Base-by-base conservation (phyloP, 2,329 filamentous ascomycete species). In the Aspergillus sp. region DNA sequence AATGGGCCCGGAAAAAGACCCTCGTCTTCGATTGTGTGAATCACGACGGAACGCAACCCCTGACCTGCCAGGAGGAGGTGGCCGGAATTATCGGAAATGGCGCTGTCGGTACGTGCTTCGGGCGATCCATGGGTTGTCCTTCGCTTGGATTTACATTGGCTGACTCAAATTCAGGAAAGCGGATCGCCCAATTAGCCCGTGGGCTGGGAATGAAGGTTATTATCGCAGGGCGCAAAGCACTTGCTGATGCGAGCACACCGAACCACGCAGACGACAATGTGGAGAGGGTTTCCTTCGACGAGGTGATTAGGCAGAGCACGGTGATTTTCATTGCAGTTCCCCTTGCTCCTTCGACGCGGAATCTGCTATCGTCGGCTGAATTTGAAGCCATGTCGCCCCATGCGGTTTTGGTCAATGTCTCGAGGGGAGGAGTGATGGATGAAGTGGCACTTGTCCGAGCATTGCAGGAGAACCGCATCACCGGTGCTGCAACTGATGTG, bases 401-500 rank as follows among this genome's bases (percentile, higher is more conserved):
- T 55, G 73, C 80, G 2, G 68, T 84, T 3, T 45, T 84, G 10
- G 72, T 84, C 59, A 84, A 85, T 60, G 78, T 83, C 41, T 76
- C 79, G 3, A 77, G 82, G 21, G 82, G 82, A 13, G 81, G 81
- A 1, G 79, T 84, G 15, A 78, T 84, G 15, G 79, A 85, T 55
- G 83, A 85, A 67, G 69, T 69, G 1, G 82, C 81, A 4, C 70
- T 85, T 12, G 74, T 80, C 15, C 69, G 71, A 17, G 81, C 82
- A 1, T 64, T 84, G 56, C 76, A 74, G 49, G 70, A 79, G n/a
- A 73, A 73, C 15, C 69, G 70, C 61, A 81, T 84, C 48, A 76
- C 79, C 3, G 82, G 82, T 1, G 82, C 81, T 49, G 82, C 79
- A 13, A 80, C 80, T 1, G 83, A 85, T 70, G 83, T 85, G 7